Conservation (phyloP, 2,329 filamentous ascomycete species). For the Penicillium sp. region DNA sequence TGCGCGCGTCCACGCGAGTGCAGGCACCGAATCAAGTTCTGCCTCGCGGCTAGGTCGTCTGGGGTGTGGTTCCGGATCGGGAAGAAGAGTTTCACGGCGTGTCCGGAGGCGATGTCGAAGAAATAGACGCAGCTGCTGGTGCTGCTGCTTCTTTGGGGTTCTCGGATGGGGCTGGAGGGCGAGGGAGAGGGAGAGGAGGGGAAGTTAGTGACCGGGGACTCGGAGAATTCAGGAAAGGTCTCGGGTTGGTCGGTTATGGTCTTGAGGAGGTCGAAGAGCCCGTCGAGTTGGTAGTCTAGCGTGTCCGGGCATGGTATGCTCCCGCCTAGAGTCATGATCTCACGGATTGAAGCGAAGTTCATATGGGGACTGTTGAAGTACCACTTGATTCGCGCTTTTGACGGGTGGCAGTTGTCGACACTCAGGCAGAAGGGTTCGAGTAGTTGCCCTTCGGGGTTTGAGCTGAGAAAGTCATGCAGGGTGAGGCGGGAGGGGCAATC, state of each 20-base stretch:
- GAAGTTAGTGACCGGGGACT: not conserved
- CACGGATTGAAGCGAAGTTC: conserved; percentile 11
- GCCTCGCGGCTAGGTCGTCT: conserved; percentile 8
- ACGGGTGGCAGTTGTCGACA: conserved; percentile 11
- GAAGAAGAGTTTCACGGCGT: conserved; percentile 11
- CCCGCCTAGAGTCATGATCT: conserved; percentile 13
- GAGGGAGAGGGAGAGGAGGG: no score
- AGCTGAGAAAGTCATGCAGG: conserved; percentile 3
- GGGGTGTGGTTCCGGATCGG: conserved; percentile 7
- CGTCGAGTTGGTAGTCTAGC: conserved; percentile 1
- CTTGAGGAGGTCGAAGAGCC: conserved; percentile 13
- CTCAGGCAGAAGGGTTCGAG: conserved; percentile 14
- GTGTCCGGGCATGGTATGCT: not conserved
- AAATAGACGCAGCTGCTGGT: conserved; percentile 11
- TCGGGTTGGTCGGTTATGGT: conserved; percentile 2
- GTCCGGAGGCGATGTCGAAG: conserved; percentile 11
- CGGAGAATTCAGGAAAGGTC: not conserved
- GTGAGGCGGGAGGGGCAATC: not conserved
- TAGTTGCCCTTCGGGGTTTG: conserved; percentile 8
- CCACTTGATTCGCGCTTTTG: conserved; percentile 14
- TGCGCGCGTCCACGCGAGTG: conserved; percentile 3
- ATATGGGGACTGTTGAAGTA: conserved; percentile 16
- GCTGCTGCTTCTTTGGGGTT: not conserved
- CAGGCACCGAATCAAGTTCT: conserved; percentile 9
- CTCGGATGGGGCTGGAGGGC: not conserved